phyloP scores from a whole-genome alignment of 176 grass and related monocot species.

The Typha latifolia region DNA sequence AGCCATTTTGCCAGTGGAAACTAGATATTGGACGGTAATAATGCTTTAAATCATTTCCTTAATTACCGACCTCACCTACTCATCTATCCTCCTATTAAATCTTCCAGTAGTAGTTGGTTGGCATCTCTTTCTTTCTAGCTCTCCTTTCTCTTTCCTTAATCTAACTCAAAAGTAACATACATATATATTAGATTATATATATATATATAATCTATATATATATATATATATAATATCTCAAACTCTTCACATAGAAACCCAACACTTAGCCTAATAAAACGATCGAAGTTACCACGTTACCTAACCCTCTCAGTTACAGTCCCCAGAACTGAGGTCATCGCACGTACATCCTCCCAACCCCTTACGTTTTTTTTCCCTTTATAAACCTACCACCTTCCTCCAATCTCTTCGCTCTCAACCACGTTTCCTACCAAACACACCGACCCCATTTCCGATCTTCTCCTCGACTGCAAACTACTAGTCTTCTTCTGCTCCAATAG shows the following conservation, averaged over 20 bases:
- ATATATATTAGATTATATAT: too few species aligned
- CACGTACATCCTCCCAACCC: background rate
- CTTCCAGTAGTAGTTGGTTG: too few species aligned
- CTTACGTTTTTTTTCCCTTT: background rate
- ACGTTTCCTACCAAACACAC: background rate
- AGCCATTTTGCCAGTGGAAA: too few species aligned
- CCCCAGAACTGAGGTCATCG: background rate
- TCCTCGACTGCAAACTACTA: background rate
- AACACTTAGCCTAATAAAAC: background rate
- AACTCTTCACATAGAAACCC: background rate
- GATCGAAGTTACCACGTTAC: background rate
- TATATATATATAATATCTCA: background rate
- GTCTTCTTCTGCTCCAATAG: background rate
- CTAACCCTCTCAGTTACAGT: background rate
- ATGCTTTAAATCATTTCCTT: too few species aligned
- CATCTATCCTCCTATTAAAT: too few species aligned
- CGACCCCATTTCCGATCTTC: background rate
- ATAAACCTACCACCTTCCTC: background rate
- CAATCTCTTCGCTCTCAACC: background rate
- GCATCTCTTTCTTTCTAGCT: background rate
- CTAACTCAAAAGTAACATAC: background rate
- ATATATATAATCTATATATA: background rate
- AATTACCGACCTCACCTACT: too few species aligned
- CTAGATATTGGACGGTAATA: too few species aligned
- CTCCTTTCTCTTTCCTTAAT: background rate